Evolutionary conservation across 768 basidiomycete species (phyloP).

Genomic region (Piloderma croceum): DNA sequence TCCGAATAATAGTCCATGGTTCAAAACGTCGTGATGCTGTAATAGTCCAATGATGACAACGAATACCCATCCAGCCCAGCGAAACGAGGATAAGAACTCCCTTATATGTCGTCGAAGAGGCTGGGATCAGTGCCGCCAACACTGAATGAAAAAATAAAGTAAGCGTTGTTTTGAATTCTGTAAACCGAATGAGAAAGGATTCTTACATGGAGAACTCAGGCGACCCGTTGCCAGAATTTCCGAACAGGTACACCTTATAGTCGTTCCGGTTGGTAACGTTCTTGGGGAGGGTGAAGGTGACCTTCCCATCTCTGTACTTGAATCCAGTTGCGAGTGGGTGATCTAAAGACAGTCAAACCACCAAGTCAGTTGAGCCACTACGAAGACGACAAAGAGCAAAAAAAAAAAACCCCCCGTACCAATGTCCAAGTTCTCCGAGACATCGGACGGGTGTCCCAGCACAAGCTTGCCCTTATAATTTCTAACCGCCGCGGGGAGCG

Average conservation of each 20-base stretch:
- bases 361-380: constrained; percentile 1
- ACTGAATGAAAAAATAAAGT: no score
- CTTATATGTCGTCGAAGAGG: no score
- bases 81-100: no score
- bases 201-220: constrained; percentile 21
- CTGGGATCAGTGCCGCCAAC: no score
- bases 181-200: background rate
- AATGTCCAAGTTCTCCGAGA: constrained; percentile 46
- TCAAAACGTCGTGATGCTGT: background rate
- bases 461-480: constrained; percentile 33
- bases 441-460: constrained; percentile 36
- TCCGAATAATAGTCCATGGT: background rate
- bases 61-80: no score
- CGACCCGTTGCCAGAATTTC: constrained; percentile 39
- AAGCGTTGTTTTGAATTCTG: no score
- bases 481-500: constrained; percentile 5
- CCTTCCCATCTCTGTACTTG: constrained; percentile 32
- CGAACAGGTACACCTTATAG: constrained; percentile 34
- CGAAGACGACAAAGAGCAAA: background rate
- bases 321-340: constrained; percentile 41
- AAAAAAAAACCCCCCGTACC: constrained; percentile 38
- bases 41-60: no score
- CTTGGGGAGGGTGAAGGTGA: constrained; percentile 34
- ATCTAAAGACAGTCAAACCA: constrained; percentile 19
- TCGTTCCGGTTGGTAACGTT: constrained; percentile 29